Conservation (phyloP, 2,329 filamentous ascomycete genomes). For the Biscogniauxia sp. region DNA sequence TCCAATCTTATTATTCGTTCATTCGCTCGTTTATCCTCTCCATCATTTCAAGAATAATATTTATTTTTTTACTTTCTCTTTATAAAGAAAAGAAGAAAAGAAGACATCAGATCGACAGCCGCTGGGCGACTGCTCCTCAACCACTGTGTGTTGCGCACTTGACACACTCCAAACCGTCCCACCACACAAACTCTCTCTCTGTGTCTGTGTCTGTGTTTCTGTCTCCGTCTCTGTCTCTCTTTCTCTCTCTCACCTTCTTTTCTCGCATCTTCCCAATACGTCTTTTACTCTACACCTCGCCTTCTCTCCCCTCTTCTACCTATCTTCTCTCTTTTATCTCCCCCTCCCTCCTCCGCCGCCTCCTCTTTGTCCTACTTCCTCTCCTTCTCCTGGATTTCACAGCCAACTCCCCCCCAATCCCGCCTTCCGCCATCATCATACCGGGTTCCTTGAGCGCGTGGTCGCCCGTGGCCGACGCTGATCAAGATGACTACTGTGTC, state of each 20-base stretch:
- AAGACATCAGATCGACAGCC: not conserved
- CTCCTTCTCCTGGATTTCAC: not conserved
- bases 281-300: too few species aligned
- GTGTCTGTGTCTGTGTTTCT: too few species aligned
- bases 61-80: not conserved
- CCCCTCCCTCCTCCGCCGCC: too few species aligned
- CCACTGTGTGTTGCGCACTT: too few species aligned
- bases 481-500: constrained; percentile 52
- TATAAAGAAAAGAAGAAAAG: not conserved
- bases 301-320: too few species aligned
- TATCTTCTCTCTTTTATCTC: not conserved
- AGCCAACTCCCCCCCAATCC: not conserved
- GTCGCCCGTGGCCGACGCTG: constrained; percentile 22
- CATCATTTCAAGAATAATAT: not conserved
- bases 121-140: not conserved
- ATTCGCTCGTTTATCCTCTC: not conserved
- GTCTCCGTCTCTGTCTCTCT: too few species aligned
- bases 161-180: too few species aligned
- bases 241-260: too few species aligned
- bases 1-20: not conserved
- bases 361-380: not conserved
- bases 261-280: too few species aligned
- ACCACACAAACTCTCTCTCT: too few species aligned
- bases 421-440: constrained; percentile 13
- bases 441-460: constrained; percentile 17